Percentiles rank a stretch among this genome's conserved stretches.
Conservation (phyloP, 2,329 filamentous ascomycete genomes). For the Geosmithia flava region DNA sequence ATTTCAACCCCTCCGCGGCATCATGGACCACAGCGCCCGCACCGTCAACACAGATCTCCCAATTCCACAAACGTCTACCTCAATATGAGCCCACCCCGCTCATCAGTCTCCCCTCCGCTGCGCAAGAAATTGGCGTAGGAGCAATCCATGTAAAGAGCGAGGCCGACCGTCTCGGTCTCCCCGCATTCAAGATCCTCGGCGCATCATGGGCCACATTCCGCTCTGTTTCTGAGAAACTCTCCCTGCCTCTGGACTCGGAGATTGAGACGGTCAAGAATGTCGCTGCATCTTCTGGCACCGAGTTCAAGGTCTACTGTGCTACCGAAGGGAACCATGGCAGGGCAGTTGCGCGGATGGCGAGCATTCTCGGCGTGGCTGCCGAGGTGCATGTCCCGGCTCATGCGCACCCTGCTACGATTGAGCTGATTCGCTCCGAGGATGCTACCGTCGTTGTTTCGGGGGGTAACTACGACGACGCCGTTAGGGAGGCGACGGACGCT, state of each 20-base stretch:
- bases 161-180: conserved; percentile 49
- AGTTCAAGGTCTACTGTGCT: conserved; percentile 41
- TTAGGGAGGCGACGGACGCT: conserved; percentile 32
- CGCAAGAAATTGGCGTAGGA: conserved; percentile 39
- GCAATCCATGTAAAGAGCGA: conserved; percentile 58
- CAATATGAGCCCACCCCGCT: conserved; percentile 44
- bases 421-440: conserved; percentile 48
- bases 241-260: conserved; percentile 25
- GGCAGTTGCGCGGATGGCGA: conserved; percentile 58
- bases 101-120: conserved; percentile 33
- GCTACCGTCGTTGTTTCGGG: conserved; percentile 42
- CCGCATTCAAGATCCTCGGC: conserved; percentile 69
- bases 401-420: conserved; percentile 40
- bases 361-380: conserved; percentile 39
- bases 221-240: conserved; percentile 34
- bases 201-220: conserved; percentile 62
- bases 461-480: conserved; percentile 52
- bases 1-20: conserved; percentile 11
- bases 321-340: conserved; percentile 71
- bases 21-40: conserved; percentile 6
- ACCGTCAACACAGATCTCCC: conserved; percentile 5
- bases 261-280: conserved; percentile 31
- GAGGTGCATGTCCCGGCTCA: conserved; percentile 50
- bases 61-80: conserved; percentile 47
- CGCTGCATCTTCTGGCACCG: not conserved